Conservation (phyloP, 2,329 filamentous ascomycete species). For the Phyllosticta capitalensis region DNA sequence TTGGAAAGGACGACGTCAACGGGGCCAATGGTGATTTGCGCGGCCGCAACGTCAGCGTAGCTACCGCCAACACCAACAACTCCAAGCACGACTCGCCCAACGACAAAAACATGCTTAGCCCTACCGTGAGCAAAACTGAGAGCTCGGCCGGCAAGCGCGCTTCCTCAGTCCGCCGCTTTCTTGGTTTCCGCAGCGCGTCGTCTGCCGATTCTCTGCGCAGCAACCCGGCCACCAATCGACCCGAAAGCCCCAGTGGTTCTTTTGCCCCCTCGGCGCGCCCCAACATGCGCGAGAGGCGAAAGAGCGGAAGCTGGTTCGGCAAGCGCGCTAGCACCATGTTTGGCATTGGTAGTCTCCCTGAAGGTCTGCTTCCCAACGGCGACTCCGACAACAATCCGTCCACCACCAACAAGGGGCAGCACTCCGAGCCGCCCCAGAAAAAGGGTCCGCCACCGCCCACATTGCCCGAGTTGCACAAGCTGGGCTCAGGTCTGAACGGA, state of each 20-base stretch:
- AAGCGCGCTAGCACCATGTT: constrained; percentile 29
- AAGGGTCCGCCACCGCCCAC: constrained; percentile 31
- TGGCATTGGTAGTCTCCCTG: constrained; percentile 22
- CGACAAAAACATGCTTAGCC: constrained; percentile 7
- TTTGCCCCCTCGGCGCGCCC: background rate
- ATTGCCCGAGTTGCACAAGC: constrained; percentile 28
- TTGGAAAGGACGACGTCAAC: constrained; percentile 19
- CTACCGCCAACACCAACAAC: constrained; percentile 2
- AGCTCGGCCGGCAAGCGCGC: constrained; percentile 24
- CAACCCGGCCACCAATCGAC: constrained; percentile 13
- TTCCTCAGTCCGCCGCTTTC: constrained; percentile 31
- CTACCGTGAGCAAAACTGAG: constrained; percentile 17
- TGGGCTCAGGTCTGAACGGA: constrained; percentile 14
- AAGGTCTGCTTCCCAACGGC: constrained; percentile 12
- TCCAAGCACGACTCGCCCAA: constrained; percentile 4
- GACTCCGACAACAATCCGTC: background rate
- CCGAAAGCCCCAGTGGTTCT: constrained; percentile 20
- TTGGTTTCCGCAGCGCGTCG: constrained; percentile 28
- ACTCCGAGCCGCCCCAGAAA: constrained; percentile 18
- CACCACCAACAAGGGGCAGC: background rate
- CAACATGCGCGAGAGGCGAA: constrained; percentile 15
- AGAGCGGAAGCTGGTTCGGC: constrained; percentile 32
- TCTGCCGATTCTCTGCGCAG: constrained; percentile 26
- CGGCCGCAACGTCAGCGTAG: constrained; percentile 7
- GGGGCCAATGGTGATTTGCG: background rate